Base-by-base conservation (phyloP, 2,329 filamentous ascomycete species). In the Diaporthe citri region DNA sequence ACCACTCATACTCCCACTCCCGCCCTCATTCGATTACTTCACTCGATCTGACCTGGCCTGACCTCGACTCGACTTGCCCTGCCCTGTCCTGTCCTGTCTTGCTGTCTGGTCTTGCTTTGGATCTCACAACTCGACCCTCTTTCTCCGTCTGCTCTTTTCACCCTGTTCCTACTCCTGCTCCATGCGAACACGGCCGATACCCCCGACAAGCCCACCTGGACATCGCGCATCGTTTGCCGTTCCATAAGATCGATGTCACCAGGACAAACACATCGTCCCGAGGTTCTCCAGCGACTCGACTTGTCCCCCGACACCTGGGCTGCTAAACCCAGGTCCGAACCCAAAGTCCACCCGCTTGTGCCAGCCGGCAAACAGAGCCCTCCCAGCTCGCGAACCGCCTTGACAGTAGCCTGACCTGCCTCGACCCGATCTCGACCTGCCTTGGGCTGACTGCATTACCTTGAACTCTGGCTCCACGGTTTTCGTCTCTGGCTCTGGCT, bases 11-110 rank as follows among this genome's bases (percentile, higher is more conserved):
- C 34, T 43, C 25, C 41, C 60, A 22, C 60, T 34, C 43, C 31
- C 8, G 46, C 46, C 48, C n/a, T 51, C 60, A 48, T 69, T 69
- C n/a, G n/a, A 36, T 69, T 39, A 69, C 31, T 17, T 69, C 48
- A 39, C 46, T 55, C 46, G 64, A 69, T 39, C 48, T 31, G 48
- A 31, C n/a, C 48, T 55, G 64, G 15, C 46, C 48, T 55, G 64
- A 22, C 31, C 60, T 64, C 41, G 31, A 66, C 62, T 67, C 48
- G 34, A 39, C 31, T 25, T 28, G 48, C 15, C 64, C 15, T 28
- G 62, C 34, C 62, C 13, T 31, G 52, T 31, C 28, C 8, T 56
- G 55, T 34, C 55, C 17, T 4, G 55, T 36, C 25, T 12, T 48
- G 48, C 25, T 39, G 36, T 13, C 36, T 39, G 36, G 36, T 39